Evolutionary conservation across 768 basidiomycete species (phyloP).

Genomic region (Cystofilobasidium ferigula): DNA sequence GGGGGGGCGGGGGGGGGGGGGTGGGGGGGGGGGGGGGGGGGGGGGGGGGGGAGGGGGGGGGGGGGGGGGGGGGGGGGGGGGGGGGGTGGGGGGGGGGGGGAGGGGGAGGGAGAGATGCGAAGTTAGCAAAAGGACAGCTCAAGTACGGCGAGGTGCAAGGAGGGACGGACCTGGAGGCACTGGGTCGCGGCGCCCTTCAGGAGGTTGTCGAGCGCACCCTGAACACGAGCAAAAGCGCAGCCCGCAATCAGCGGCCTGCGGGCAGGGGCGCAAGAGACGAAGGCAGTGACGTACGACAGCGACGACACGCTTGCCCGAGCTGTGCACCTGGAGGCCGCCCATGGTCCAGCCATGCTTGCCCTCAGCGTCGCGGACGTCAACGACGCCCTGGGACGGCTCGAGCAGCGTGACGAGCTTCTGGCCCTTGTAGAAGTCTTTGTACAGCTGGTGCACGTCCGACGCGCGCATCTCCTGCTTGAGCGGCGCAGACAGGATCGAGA

Average conservation of each 20-base stretch:
- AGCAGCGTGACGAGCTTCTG: slow-evolving; percentile 60
- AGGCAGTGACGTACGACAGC: slow-evolving; percentile 59
- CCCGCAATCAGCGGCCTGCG: slow-evolving; percentile 1
- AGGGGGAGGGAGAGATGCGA: no score
- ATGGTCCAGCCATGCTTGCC: slow-evolving; percentile 78
- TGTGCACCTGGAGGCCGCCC: slow-evolving; percentile 89
- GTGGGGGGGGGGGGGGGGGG: no score
- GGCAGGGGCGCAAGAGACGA: neutral
- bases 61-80: no score
- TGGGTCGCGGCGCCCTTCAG: slow-evolving; percentile 99
- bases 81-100: no score
- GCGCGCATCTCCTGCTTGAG: slow-evolving; percentile 58
- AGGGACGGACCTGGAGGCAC: slow-evolving; percentile 57
- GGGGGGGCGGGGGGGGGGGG: no score
- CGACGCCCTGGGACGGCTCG: slow-evolving; percentile 49
- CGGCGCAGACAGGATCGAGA: slow-evolving; percentile 75
- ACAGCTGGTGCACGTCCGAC: slow-evolving; percentile 58
- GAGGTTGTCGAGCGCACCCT: slow-evolving; percentile 92
- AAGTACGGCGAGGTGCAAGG: neutral
- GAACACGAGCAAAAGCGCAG: slow-evolving; percentile 3
- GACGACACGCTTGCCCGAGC: slow-evolving; percentile 76
- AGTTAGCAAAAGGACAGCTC: neutral
- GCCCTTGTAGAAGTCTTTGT: slow-evolving; percentile 60
- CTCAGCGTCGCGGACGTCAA: slow-evolving; percentile 61
- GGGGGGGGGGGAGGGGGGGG: no score